Evolutionary conservation across 768 basidiomycete species (phyloP).

Genomic region (Tulasnella sp.): DNA sequence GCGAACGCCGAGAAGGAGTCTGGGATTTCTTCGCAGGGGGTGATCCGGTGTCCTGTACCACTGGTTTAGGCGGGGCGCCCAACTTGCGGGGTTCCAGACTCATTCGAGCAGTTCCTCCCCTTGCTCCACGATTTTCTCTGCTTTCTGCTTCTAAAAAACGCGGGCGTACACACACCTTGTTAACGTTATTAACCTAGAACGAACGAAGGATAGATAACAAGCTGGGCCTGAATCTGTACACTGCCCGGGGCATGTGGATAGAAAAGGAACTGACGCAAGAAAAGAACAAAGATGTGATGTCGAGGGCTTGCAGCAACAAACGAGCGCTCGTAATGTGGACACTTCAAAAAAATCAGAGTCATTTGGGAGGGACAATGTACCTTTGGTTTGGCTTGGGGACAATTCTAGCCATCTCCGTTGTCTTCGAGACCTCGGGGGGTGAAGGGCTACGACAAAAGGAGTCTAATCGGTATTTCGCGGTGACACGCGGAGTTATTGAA

Average conservation of each 20-base stretch:
- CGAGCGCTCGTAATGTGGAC: neutral
- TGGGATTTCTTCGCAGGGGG: too few species aligned
- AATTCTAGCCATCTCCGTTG: neutral
- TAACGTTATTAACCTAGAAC: neutral
- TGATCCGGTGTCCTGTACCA: too few species aligned
- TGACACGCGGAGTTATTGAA: neutral
- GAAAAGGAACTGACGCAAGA: neutral
- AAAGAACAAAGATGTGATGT: neutral
- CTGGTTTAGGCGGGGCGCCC: too few species aligned
- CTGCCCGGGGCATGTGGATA: neutral
- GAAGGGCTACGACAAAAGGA: neutral
- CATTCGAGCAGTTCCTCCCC: neutral
- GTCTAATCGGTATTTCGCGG: constrained; percentile 1
- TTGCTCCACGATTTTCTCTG: neutral
- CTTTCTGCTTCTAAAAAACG: neutral
- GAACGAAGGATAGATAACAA: neutral
- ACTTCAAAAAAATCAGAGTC: neutral
- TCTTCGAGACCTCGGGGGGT: neutral
- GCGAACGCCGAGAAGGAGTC: neutral
- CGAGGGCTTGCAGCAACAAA: neutral
- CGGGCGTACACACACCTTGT: neutral
- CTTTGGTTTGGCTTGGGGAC: neutral
- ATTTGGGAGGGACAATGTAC: neutral
- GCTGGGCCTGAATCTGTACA: neutral
- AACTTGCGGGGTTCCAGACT: neutral